Conservation (phyloP, 257 asterid genomes). For the Petrea volubilis region DNA sequence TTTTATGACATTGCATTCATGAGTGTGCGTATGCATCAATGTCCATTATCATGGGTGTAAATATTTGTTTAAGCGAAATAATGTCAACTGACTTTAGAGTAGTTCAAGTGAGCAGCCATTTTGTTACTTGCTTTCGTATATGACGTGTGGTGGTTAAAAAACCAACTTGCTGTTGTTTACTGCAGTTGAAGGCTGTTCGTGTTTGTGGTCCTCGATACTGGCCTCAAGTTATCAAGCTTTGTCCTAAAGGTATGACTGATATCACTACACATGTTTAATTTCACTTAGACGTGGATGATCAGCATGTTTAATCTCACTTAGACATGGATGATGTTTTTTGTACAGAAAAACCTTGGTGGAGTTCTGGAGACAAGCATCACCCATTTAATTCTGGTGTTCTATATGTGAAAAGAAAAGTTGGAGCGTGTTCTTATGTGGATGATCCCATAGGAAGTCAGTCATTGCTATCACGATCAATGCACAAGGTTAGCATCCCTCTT, state of each 20-base stretch:
- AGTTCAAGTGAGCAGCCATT: slow-evolving; percentile 17
- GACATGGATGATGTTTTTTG: slow-evolving; percentile 23
- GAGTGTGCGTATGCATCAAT: not conserved
- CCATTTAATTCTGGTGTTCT: slow-evolving; percentile 89
- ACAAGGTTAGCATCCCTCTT: slow-evolving; percentile 57
- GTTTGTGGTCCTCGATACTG: slow-evolving; percentile 99
- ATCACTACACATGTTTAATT: slow-evolving; percentile 5
- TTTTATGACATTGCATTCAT: not conserved
- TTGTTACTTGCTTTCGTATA: slow-evolving; percentile 5
- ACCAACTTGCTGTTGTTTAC: slow-evolving; percentile 24
- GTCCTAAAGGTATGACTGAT: slow-evolving; percentile 65
- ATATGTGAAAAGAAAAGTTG: slow-evolving; percentile 91
- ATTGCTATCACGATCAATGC: slow-evolving; percentile 90
- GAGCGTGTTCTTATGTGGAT: slow-evolving; percentile 93
- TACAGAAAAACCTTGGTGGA: slow-evolving; percentile 96
- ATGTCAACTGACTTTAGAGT: slow-evolving; percentile 4
- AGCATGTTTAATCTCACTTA: slow-evolving; percentile 15
- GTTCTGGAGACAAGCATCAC: slow-evolving; percentile 70
- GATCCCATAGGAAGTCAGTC: slow-evolving; percentile 98
- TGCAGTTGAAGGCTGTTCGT: slow-evolving; percentile 88
- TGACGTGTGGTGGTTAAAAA: slow-evolving; percentile 12
- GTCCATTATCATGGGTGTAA: slow-evolving; percentile 7
- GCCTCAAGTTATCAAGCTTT: slow-evolving; percentile 88
- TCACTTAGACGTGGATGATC: slow-evolving; percentile 18
- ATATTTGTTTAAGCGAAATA: not conserved